phyloP scores from a whole-genome alignment of 805 yeast genomes.

The Pichia paraexigua region DNA sequence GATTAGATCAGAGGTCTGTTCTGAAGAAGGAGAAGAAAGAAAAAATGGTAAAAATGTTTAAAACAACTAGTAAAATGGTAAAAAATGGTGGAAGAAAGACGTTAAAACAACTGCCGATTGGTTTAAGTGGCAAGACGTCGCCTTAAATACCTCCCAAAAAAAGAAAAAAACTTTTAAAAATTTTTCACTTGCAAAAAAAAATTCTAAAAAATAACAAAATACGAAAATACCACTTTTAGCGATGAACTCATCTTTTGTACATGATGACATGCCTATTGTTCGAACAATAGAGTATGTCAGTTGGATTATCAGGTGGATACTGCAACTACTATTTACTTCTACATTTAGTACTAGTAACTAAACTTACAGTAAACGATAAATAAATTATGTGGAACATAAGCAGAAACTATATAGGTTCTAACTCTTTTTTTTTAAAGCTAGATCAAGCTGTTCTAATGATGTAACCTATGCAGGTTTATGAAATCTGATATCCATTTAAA shows the following conservation, averaged over 20 bases:
- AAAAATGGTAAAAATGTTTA: constrained; percentile 7
- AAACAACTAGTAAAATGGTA: not conserved
- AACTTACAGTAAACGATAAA: no score
- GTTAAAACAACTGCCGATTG: not conserved
- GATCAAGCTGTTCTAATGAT: no score
- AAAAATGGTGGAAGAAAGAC: not conserved
- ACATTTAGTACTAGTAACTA: no score
- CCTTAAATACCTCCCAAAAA: not conserved
- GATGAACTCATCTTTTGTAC: not conserved
- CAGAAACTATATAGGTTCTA: no score
- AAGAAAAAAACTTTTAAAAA: not conserved
- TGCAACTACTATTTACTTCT: no score
- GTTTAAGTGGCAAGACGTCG: not conserved
- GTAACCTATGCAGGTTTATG: no score
- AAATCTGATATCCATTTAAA: no score
- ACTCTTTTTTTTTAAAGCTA: no score
- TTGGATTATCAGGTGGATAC: no score
- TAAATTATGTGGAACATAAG: no score
- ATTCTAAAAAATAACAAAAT: no score
- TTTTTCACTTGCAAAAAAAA: not conserved
- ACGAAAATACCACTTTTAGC: not conserved
- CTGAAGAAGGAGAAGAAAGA: constrained; percentile 15
- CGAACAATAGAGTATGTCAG: not conserved
- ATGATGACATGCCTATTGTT: not conserved
- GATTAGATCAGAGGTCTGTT: constrained; percentile 12